Evolutionary conservation across 768 basidiomycete genomes (phyloP).

Genomic region (Mycena pura): DNA sequence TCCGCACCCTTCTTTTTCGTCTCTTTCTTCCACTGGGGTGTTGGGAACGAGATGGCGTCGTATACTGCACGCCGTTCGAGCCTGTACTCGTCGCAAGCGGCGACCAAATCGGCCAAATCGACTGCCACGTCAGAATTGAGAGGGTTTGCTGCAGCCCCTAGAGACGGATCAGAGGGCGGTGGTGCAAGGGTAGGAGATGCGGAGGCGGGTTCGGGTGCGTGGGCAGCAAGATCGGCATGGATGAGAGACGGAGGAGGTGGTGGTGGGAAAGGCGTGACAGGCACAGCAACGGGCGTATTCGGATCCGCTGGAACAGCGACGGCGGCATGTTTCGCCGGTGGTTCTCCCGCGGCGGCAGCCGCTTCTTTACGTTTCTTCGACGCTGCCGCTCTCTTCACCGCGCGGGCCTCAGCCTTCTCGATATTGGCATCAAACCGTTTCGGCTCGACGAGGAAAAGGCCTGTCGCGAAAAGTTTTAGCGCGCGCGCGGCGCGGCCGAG

Average conservation of each 20-base stretch:
- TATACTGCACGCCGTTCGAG: neutral
- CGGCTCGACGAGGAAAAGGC: conserved; percentile 25
- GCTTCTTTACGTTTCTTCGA: neutral
- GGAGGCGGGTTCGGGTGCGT: neutral
- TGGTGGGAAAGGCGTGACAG: neutral
- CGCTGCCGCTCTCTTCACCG: neutral
- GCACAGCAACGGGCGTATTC: neutral
- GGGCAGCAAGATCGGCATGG: neutral
- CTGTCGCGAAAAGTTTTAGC: conserved; percentile 9
- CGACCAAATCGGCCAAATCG: neutral
- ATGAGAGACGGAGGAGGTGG: too few species aligned
- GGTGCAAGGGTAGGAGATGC: neutral
- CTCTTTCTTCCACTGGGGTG: neutral
- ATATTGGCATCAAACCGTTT: conserved; percentile 30
- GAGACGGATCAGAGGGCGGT: neutral
- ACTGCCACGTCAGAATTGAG: neutral
- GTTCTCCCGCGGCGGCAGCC: neutral
- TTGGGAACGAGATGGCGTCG: neutral
- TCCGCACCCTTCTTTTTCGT: conserved; percentile 1
- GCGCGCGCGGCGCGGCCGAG: conserved; percentile 32
- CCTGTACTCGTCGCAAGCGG: neutral
- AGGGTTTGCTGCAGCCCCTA: too few species aligned
- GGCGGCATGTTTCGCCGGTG: neutral
- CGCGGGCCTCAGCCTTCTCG: neutral
- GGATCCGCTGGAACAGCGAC: neutral